phyloP scores from a whole-genome alignment of 176 grass and related monocot genomes.

The Ananas comosus region DNA sequence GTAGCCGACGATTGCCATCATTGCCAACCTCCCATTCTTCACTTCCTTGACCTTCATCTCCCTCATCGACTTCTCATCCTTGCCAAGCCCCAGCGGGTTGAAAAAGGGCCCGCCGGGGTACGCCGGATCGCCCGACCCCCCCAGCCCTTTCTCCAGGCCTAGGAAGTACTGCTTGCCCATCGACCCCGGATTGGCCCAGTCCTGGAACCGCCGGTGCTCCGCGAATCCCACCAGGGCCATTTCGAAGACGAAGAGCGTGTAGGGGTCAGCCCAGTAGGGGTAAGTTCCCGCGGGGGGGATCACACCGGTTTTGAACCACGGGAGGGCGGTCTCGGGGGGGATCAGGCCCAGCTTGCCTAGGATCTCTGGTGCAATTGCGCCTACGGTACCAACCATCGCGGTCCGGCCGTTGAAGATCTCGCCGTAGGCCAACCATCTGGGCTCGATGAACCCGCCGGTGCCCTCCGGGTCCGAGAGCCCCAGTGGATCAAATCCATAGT shows the following conservation, averaged over 20 bases:
- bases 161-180: slow-evolving; percentile 93
- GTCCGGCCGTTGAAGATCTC: slow-evolving; percentile 86
- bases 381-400: slow-evolving; percentile 73
- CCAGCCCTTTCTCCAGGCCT: slow-evolving; percentile 68
- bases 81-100: slow-evolving; percentile 81
- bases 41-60: slow-evolving; percentile 86
- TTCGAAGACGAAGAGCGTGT: slow-evolving; percentile 93
- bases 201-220: slow-evolving; percentile 93
- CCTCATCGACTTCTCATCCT: slow-evolving; percentile 64
- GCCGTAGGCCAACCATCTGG: slow-evolving; percentile 83
- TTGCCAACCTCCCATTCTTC: slow-evolving; percentile 77
- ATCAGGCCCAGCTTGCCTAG: slow-evolving; percentile 65
- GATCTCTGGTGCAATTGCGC: slow-evolving; percentile 57
- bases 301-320: slow-evolving; percentile 89
- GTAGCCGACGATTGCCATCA: slow-evolving; percentile 71
- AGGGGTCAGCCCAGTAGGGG: slow-evolving; percentile 85
- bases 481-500: slow-evolving; percentile 77
- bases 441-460: slow-evolving; percentile 94
- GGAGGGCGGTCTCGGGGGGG: slow-evolving; percentile 67
- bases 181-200: slow-evolving; percentile 81
- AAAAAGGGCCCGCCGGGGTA: slow-evolving; percentile 84
- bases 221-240: slow-evolving; percentile 92
- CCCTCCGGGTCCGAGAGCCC: slow-evolving; percentile 94
- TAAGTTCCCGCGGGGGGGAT: slow-evolving; percentile 85
- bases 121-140: slow-evolving; percentile 55